Base-by-base conservation (phyloP, 2,329 filamentous ascomycete genomes). In the Fusarium sp. region DNA sequence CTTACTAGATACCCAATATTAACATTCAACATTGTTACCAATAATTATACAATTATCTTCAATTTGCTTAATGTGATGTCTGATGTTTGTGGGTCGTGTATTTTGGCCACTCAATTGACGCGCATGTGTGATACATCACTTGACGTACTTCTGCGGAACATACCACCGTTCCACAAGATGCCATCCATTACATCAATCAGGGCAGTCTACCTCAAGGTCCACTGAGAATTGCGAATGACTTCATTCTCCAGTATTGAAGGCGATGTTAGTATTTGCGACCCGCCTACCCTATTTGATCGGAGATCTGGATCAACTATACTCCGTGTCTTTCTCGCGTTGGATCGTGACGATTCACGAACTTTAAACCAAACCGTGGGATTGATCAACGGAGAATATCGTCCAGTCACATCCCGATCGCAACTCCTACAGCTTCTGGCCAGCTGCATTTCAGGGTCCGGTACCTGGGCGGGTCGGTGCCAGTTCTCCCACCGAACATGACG, bases 401-500 rank as follows among this genome's bases (percentile, higher is more conserved):
- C 28, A 28, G 20, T 62, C 23, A 44, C 31, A 9, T 12, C 33
- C 13, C 30, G 42, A 26, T 38, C 4, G 10, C n/a, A 23, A 10
- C 31, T 31, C 9, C 8, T n/a, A 31, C 4, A 31, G 26, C 4
- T 41, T 8, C 33, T 37, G 3, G 6, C 11, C 47, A 58, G 6
- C 15, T 44, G 26, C n/a, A 45, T 26, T 60, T 20, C 49, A 58
- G 52, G 42, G 59, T 51, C 61, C 62, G 50, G 28, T 45, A 50
- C 40, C 45, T 23, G 37, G 50, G 49, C 46, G 40, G 50, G 40
- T 61, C 67, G 67, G 67, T 34, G 20, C 55, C 47, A 70, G 37
- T 70, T 70, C 55, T 68, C 52, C 44, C 26, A 26, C 67, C 67
- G 67, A 70, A n/a, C 38, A 70, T 70, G 67, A 70, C 67, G 67